Evolutionary conservation across 495 filamentous ascomycete species (phyloP).

Genomic region (Amphirosellinia nigrospora): DNA sequence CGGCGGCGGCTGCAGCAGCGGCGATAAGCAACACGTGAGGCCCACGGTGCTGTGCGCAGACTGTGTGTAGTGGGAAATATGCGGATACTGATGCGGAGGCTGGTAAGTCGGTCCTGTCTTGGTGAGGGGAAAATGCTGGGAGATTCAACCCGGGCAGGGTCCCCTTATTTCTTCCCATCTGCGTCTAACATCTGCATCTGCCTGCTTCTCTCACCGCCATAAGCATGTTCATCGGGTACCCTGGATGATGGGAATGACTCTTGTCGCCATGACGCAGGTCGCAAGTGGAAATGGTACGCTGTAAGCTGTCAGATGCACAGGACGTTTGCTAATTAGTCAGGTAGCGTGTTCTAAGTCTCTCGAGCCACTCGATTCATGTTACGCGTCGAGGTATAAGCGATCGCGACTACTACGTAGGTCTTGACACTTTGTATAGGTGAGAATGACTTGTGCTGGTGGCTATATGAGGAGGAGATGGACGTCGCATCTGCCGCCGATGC

Average conservation of each 20-base stretch:
- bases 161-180: conserved; percentile 14
- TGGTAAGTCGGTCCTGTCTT: background rate
- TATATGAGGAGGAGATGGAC: background rate
- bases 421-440: background rate
- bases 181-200: background rate
- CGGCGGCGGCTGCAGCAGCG: background rate
- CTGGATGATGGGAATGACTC: conserved; percentile 14
- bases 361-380: background rate
- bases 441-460: background rate
- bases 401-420: conserved; percentile 1
- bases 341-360: background rate
- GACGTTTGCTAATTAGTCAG: conserved; percentile 2
- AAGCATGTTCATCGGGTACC: conserved; percentile 8
- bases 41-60: too few species aligned
- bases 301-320: background rate
- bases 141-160: background rate
- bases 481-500: conserved; percentile 5
- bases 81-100: conserved; percentile 7
- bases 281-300: background rate
- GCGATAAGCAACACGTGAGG: background rate
- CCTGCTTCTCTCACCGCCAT: conserved; percentile 21
- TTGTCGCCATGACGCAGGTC: conserved; percentile 9
- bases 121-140: conserved; percentile 20
- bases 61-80: too few species aligned
- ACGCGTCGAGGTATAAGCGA: conserved; percentile 2